Evolutionary conservation across 2,329 filamentous ascomycete species (phyloP), one percentile per base, ranked within the genome.

Genomic region (Hirsutella rhossiliensis): DNA sequence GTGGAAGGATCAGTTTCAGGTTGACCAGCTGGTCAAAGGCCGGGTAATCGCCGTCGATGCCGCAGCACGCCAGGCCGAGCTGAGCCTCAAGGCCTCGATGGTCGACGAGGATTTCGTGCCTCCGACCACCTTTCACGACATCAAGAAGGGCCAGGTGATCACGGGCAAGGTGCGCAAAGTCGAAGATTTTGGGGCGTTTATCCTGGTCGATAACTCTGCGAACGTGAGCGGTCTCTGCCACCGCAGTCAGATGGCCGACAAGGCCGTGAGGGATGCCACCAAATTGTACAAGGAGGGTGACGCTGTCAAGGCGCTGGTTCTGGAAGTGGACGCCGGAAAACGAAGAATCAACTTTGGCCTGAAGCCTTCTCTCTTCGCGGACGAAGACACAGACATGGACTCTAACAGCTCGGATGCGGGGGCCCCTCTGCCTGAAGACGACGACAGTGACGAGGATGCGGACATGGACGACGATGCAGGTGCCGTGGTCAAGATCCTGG

Each of bases 141-240:
- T 97, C 45, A 78, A 83, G 57, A 68, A 76, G 48, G 89, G 88
- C 7, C 85, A 94, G 62, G 68, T 88, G 29, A 75, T 98, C 30
- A 94, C 86, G 12, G 92, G 89, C 41, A 94, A 87, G 58, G 79
- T 98, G 45, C 82, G 89, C 54, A 95, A 94, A 63, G 88, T 97
- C 2, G 87, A 94, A 57, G 85, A 95, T 29, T 98, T 89, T 60
- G 92, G 92, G 51, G 90, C 90, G 5, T 98, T 98, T 61, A 84
- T 98, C 53, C 78, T 94, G 38, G 71, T 98, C 18, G 87, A 96
- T 61, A 80, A 84, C 47, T 94, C 89, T 5, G 73, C 78, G 44
- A 94, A 94, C 53, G 79, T 98, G 49, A 94, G 90, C 53, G 92
- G 92, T 48, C 74, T 98, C 11, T 97, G 90, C 61, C 92, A 98